Evolutionary conservation across 1,139 yeast genomes (phyloP).

Genomic region (Diutina catenulata): DNA sequence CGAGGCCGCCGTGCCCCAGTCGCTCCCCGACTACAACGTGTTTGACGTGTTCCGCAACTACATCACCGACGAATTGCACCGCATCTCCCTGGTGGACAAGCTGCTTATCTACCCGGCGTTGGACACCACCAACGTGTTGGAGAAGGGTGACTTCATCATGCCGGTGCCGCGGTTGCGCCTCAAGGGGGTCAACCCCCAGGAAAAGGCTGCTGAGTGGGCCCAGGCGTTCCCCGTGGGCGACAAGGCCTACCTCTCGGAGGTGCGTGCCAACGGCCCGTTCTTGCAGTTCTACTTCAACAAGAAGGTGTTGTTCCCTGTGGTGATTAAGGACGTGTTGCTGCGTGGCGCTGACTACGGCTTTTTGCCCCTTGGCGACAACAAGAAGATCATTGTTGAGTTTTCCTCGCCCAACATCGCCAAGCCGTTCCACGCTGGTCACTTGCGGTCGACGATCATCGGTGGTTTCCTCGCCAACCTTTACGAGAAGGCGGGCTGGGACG

Average conservation of each 20-base stretch:
- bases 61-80: conserved; percentile 67
- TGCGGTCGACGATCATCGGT: conserved; percentile 95
- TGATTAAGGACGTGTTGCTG: conserved; percentile 58
- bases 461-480: conserved; percentile 90
- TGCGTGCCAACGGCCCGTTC: conserved; percentile 81
- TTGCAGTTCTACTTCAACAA: conserved; percentile 80
- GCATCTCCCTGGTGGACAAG: conserved; percentile 61
- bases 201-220: conserved; percentile 79
- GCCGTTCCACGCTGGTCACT: conserved; percentile 99
- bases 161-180: conserved; percentile 91
- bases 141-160: conserved; percentile 85
- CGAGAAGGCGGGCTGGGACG: conserved; percentile 86
- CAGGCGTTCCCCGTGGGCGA: conserved; percentile 47
- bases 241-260: conserved; percentile 52
- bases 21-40: conserved; percentile 65
- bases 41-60: conserved; percentile 82
- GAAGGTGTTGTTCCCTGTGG: conserved; percentile 50
- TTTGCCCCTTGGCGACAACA: conserved; percentile 61
- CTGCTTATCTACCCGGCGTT: conserved; percentile 69
- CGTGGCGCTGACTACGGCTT: conserved; percentile 59
- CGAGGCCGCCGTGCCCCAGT: conserved; percentile 13
- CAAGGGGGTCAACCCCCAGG: conserved; percentile 78
- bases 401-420: conserved; percentile 98
- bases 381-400: conserved; percentile 74
- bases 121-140: conserved; percentile 78